phyloP scores from a whole-genome alignment of 2,329 filamentous ascomycete genomes.

The Lecanosticta acicola region DNA sequence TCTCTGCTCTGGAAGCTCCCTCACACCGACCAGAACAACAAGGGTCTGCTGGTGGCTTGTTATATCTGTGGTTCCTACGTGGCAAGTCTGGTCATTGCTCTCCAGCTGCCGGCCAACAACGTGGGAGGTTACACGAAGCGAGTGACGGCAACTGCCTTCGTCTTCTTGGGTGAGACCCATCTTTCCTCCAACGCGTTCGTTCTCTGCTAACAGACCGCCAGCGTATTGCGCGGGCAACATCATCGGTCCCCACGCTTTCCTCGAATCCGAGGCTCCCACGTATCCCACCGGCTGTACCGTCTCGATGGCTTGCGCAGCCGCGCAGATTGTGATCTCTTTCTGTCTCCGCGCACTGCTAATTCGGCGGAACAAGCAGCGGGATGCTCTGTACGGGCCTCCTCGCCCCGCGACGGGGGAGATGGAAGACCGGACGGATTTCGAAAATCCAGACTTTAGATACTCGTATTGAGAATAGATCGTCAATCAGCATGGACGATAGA shows the following conservation, averaged over 20 bases:
- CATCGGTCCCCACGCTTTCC: conserved; percentile 45
- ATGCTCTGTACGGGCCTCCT: conserved; percentile 23
- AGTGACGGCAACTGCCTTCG: conserved; percentile 42
- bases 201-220: conserved; percentile 33
- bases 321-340: conserved; percentile 38
- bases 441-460: conserved; percentile 29
- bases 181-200: conserved; percentile 9
- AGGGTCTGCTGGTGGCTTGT: conserved; percentile 48
- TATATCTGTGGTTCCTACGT: conserved; percentile 49
- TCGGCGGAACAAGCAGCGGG: conserved; percentile 37
- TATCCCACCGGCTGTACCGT: conserved; percentile 51
- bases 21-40: conserved; percentile 32
- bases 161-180: conserved; percentile 43
- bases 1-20: conserved; percentile 49
- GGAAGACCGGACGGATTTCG: conserved; percentile 38
- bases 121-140: conserved; percentile 47
- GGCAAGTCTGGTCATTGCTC: conserved; percentile 47
- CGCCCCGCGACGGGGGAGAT: conserved; percentile 20
- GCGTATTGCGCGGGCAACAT: conserved; percentile 41
- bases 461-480: too few species aligned
- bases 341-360: conserved; percentile 34
- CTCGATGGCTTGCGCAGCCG: conserved; percentile 44
- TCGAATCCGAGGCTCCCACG: conserved; percentile 41
- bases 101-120: conserved; percentile 49
- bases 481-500: too few species aligned